Conservation (phyloP, 805 yeast genomes). For the Barnettozyma pratensis region DNA sequence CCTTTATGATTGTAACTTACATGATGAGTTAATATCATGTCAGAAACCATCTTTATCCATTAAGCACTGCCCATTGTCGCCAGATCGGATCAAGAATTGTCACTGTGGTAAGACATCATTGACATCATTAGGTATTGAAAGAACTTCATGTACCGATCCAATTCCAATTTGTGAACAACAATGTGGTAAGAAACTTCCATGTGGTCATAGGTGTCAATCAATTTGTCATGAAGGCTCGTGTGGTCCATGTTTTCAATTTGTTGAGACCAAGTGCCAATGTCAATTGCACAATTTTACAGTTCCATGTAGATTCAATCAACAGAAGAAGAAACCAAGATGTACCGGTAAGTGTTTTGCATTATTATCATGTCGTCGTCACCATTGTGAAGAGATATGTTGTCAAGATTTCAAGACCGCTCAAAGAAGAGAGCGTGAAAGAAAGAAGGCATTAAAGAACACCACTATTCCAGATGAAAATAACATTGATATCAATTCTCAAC, state of each 20-base stretch:
- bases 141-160: slow-evolving; percentile 68
- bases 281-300: slow-evolving; percentile 49
- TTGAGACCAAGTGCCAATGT: slow-evolving; percentile 59
- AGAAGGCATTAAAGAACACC: slow-evolving; percentile 45
- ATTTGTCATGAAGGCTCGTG: slow-evolving; percentile 78
- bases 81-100: slow-evolving; percentile 56
- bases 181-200: slow-evolving; percentile 59
- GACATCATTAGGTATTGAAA: slow-evolving; percentile 29
- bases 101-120: slow-evolving; percentile 71
- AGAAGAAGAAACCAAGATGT: slow-evolving; percentile 56
- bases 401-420: slow-evolving; percentile 56
- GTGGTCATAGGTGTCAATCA: slow-evolving; percentile 74
- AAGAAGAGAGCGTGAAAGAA: slow-evolving; percentile 39
- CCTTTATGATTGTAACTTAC: slow-evolving; percentile 56
- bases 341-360: slow-evolving; percentile 65
- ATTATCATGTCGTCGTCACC: slow-evolving; percentile 76
- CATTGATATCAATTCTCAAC: slow-evolving; percentile 35
- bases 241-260: slow-evolving; percentile 53
- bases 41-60: slow-evolving; percentile 25
- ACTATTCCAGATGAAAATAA: slow-evolving; percentile 21
- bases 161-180: slow-evolving; percentile 65
- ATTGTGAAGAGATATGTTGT: slow-evolving; percentile 69
- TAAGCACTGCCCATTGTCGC: slow-evolving; percentile 58
- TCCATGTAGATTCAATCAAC: slow-evolving; percentile 55
- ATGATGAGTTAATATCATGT: slow-evolving; percentile 50